Evolutionary conservation across 2,329 filamentous ascomycete species (phyloP).

Genomic region (Fusarium pininemorale): DNA sequence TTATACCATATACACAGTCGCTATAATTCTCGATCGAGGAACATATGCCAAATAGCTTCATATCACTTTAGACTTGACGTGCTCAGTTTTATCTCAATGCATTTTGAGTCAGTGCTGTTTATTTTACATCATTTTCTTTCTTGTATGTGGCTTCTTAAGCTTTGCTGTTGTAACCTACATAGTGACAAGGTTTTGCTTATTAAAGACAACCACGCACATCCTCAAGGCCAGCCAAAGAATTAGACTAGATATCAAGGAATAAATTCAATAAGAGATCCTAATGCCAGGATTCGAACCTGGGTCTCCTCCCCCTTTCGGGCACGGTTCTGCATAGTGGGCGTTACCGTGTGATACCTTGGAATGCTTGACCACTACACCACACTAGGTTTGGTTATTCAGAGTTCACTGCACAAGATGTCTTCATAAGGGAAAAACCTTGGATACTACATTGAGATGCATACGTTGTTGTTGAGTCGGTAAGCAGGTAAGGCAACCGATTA

Average conservation of each 20-base stretch:
- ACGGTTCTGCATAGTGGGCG: not conserved
- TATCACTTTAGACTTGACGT: not conserved
- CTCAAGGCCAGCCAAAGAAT: not conserved
- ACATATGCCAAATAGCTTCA: not conserved
- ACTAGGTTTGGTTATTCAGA: not conserved
- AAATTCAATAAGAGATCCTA: not conserved
- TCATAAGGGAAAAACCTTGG: not conserved
- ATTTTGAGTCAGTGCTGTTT: not conserved
- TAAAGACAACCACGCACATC: not conserved
- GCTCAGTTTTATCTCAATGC: no score
- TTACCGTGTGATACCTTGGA: not conserved
- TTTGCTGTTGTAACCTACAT: not conserved
- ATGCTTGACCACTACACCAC: not conserved
- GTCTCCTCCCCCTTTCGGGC: not conserved
- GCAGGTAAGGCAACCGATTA: not conserved
- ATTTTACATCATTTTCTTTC: fast-evolving
- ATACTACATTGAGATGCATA: not conserved
- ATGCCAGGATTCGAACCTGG: not conserved
- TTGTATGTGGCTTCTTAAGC: not conserved
- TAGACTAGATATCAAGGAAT: not conserved
- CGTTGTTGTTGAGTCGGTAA: not conserved
- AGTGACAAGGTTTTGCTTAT: not conserved
- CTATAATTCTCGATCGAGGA: not conserved
- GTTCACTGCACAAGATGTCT: not conserved
- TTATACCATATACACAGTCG: not conserved